Conservation (phyloP, 345 rosid genomes). For the Acer campestre region DNA sequence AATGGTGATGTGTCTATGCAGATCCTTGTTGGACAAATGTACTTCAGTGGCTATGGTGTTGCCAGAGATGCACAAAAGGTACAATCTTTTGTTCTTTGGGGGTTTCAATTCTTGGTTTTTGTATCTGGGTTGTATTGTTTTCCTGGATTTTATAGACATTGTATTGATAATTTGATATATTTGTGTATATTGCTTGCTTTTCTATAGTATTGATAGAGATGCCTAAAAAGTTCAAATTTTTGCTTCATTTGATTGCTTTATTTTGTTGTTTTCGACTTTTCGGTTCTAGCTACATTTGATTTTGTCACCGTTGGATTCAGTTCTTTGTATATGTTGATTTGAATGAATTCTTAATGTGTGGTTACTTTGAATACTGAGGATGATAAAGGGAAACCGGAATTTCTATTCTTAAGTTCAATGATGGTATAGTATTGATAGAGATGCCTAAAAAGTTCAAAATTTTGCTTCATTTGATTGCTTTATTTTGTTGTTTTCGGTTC, state of each 20-base stretch:
- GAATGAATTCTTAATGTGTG: not conserved
- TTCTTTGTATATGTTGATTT: not conserved
- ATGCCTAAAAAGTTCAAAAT: too few species aligned
- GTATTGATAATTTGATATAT: too few species aligned
- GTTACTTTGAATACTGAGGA: not conserved
- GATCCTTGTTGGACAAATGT: conserved; percentile 88
- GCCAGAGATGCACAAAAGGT: conserved; percentile 72
- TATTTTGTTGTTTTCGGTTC: too few species aligned
- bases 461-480: too few species aligned
- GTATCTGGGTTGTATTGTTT: conserved; percentile 4
- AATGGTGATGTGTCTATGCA: conserved; percentile 77
- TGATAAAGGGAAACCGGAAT: not conserved
- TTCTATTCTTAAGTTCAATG: not conserved
- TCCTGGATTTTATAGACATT: conserved; percentile 1
- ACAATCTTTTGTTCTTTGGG: not conserved
- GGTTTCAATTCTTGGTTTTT: not conserved
- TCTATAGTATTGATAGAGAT: not conserved
- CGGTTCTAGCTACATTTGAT: not conserved
- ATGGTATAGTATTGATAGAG: too few species aligned
- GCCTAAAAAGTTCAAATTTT: too few species aligned
- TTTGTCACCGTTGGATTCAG: not conserved
- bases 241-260: not conserved
- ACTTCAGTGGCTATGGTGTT: conserved; percentile 74
- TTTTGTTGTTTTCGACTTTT: not conserved
- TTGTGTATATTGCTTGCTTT: not conserved